phyloP scores from a whole-genome alignment of 495 filamentous ascomycete species.

The Alectoria sarmentosa region DNA sequence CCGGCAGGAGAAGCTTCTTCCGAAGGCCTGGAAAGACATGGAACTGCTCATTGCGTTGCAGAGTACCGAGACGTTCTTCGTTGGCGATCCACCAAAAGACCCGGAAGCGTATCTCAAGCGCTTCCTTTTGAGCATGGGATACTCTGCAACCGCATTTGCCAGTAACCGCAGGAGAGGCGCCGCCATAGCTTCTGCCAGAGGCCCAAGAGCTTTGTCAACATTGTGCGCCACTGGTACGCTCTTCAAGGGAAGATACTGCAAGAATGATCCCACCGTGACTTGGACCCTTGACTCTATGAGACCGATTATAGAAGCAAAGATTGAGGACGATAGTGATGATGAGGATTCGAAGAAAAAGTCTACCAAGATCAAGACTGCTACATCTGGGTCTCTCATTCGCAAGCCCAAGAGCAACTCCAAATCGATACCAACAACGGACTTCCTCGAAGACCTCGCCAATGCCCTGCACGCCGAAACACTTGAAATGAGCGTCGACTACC shows the following conservation, averaged over 20 bases:
- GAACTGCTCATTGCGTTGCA: slow-evolving; percentile 27
- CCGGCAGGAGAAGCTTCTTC: slow-evolving; percentile 27
- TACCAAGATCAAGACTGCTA: slow-evolving; percentile 9
- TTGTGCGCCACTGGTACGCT: slow-evolving; percentile 28
- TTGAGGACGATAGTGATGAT: neutral
- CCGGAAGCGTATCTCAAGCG: slow-evolving; percentile 31
- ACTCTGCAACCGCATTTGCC: slow-evolving; percentile 27
- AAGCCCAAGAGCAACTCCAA: neutral
- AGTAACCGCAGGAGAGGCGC: slow-evolving; percentile 21
- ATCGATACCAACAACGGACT: slow-evolving; percentile 10
- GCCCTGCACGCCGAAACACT: slow-evolving; percentile 26
- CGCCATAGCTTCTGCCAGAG: slow-evolving; percentile 21
- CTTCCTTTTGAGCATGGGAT: slow-evolving; percentile 34
- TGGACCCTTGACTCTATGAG: slow-evolving; percentile 26
- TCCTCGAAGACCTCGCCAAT: slow-evolving; percentile 14
- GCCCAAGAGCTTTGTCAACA: slow-evolving; percentile 28
- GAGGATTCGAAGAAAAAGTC: neutral
- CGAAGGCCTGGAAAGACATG: slow-evolving; percentile 33
- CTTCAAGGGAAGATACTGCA: slow-evolving; percentile 30
- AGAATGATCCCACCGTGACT: slow-evolving; percentile 22
- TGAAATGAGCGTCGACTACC: slow-evolving; percentile 36
- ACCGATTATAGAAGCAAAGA: neutral
- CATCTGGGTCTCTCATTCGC: neutral
- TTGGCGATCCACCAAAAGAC: slow-evolving; percentile 27
- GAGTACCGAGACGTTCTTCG: slow-evolving; percentile 28